Conservation (phyloP, 2,329 filamentous ascomycete species). For the Taxawa tesnikishii region DNA sequence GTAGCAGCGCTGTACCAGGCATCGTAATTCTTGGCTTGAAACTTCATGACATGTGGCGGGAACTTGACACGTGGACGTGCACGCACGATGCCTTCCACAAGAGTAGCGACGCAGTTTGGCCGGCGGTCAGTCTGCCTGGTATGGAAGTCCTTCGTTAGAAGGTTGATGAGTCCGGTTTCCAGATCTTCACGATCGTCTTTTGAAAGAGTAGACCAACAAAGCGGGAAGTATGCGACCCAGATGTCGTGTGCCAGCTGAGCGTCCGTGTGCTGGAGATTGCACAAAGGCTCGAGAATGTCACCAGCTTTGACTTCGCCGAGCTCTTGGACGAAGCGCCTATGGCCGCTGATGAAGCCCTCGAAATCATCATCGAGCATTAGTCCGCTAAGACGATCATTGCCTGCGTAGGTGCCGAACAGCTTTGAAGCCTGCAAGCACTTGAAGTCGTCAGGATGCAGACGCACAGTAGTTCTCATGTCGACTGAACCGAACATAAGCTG, state of each 20-base stretch:
- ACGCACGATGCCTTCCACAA: constrained; percentile 77
- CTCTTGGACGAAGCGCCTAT: constrained; percentile 74
- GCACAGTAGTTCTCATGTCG: constrained; percentile 68
- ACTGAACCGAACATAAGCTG: constrained; percentile 86
- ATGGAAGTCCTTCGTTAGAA: constrained; percentile 93
- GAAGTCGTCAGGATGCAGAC: constrained; percentile 76
- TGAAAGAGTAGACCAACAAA: constrained; percentile 82
- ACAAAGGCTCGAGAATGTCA: constrained; percentile 80
- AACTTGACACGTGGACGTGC: constrained; percentile 82
- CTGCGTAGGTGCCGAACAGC: constrained; percentile 60
- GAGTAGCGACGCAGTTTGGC: constrained; percentile 87
- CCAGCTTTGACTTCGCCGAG: constrained; percentile 75
- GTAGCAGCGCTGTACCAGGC: constrained; percentile 92
- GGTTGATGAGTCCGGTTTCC: constrained; percentile 77
- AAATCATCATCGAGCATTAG: constrained; percentile 72
- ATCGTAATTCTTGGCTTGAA: constrained; percentile 84
- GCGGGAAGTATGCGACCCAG: constrained; percentile 82
- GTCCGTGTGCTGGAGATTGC: constrained; percentile 86
- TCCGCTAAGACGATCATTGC: constrained; percentile 50
- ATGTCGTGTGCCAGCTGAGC: constrained; percentile 70
- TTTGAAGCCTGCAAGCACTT: constrained; percentile 61
- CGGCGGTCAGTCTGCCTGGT: constrained; percentile 86
- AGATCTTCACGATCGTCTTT: constrained; percentile 84
- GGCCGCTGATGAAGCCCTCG: constrained; percentile 63
- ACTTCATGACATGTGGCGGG: constrained; percentile 92